These are phyloP conservation scores for Pseudoneurospora amorphoporcata DNA, from an alignment of 495 filamentous ascomycete species.

Conservation along the genomic window DNA sequence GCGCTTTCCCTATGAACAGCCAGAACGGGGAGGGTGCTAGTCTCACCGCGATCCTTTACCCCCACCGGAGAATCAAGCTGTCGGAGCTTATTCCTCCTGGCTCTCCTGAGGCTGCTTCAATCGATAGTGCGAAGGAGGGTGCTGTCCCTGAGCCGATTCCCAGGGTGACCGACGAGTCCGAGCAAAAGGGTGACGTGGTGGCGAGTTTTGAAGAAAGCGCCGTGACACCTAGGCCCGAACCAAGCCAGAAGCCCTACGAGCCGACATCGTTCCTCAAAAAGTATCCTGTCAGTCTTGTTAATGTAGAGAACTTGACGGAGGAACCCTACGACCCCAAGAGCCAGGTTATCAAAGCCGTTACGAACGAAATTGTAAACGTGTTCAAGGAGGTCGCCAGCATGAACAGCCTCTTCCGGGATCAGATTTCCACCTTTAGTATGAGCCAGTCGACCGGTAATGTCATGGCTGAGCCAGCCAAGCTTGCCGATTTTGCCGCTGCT, in stretches of 20 bases:
- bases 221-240: slow-evolving; percentile 37
- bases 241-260: slow-evolving; percentile 55
- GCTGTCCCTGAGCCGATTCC: slow-evolving; percentile 37
- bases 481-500: slow-evolving; percentile 95
- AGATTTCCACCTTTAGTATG: slow-evolving; percentile 94
- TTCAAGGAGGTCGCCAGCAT: slow-evolving; percentile 92
- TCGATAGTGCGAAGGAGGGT: slow-evolving; percentile 20
- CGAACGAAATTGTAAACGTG: slow-evolving; percentile 94
- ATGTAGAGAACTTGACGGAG: slow-evolving; percentile 85
- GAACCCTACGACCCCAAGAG: slow-evolving; percentile 84
- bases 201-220: slow-evolving; percentile 89
- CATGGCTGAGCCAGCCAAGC: slow-evolving; percentile 83
- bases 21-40: slow-evolving; percentile 59
- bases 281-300: slow-evolving; percentile 83
- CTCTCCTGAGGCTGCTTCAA: slow-evolving; percentile 18
- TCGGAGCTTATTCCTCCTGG: slow-evolving; percentile 63
- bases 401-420: slow-evolving; percentile 93
- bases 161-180: slow-evolving; percentile 31
- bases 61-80: slow-evolving; percentile 88
- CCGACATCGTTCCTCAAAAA: slow-evolving; percentile 85
- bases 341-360: slow-evolving; percentile 76
- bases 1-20: slow-evolving; percentile 64
- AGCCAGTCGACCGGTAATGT: slow-evolving; percentile 91
- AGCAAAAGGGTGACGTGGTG: slow-evolving; percentile 78
- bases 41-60: slow-evolving; percentile 88